Conservation (phyloP, 345 rosid genomes). For the Cochlearia excelsa region DNA sequence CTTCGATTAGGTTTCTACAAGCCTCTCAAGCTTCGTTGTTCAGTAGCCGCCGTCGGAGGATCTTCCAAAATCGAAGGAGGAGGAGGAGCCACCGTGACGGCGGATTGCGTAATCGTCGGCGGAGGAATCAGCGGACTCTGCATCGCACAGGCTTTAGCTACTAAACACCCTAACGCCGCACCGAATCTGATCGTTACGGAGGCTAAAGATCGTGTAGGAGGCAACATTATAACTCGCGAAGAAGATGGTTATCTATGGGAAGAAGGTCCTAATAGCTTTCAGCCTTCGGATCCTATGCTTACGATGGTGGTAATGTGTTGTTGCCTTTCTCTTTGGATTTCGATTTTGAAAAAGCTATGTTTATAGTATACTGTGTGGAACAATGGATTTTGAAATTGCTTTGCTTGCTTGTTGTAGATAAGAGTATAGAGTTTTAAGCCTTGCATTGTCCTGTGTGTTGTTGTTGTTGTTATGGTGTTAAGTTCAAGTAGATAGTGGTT, state of each 20-base stretch:
- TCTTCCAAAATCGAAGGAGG: slow-evolving; percentile 42
- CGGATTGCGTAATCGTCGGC: slow-evolving; percentile 81
- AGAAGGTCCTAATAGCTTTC: slow-evolving; percentile 95
- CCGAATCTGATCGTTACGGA: slow-evolving; percentile 80
- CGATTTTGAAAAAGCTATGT: too few species aligned
- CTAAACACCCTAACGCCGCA: slow-evolving; percentile 59
- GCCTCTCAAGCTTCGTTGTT: slow-evolving; percentile 57
- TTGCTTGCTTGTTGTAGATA: background rate
- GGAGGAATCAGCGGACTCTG: slow-evolving; percentile 94
- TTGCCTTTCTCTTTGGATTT: background rate
- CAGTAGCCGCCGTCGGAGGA: slow-evolving; percentile 49
- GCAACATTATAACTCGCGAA: slow-evolving; percentile 80
- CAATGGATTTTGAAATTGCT: background rate
- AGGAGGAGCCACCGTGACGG: slow-evolving; percentile 32
- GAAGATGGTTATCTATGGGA: slow-evolving; percentile 90
- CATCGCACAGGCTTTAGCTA: slow-evolving; percentile 85
- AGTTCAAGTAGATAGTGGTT: slow-evolving; percentile 76
- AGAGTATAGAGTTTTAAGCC: background rate
- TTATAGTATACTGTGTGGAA: background rate
- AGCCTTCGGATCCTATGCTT: slow-evolving; percentile 93
- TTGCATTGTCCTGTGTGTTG: background rate
- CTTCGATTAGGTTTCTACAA: slow-evolving; percentile 21
- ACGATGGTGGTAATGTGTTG: slow-evolving; percentile 65
- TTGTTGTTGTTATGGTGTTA: background rate
- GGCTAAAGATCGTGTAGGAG: slow-evolving; percentile 80